These are phyloP conservation scores for Pseudocercospora cruenta DNA, from an alignment of 2,329 filamentous ascomycete genomes.

Conservation along the genomic window DNA sequence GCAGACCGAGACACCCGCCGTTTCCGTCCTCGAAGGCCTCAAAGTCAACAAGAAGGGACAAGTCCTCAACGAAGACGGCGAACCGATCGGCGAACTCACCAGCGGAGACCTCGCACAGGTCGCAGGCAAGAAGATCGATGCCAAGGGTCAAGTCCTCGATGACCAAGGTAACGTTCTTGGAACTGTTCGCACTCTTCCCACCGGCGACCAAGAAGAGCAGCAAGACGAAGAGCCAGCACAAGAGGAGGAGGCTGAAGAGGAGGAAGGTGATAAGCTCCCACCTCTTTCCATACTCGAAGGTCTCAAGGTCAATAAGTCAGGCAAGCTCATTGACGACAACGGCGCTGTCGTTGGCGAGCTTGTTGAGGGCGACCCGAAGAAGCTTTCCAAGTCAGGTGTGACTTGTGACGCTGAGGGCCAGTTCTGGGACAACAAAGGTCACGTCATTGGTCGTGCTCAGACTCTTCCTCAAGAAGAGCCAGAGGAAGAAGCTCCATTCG, in stretches of 20 bases:
- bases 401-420: conserved; percentile 52
- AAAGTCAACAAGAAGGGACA: conserved; percentile 64
- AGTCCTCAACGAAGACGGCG: conserved; percentile 57
- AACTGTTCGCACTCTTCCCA: conserved; percentile 56
- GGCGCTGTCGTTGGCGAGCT: conserved; percentile 55
- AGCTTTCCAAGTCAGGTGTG: conserved; percentile 54
- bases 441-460: conserved; percentile 55
- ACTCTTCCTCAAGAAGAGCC: conserved; percentile 51
- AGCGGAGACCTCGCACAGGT: conserved; percentile 65
- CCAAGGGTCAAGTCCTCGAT: conserved; percentile 66
- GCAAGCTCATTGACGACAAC: conserved; percentile 53
- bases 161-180: conserved; percentile 64
- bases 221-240: conserved; percentile 36
- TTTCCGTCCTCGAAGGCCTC: conserved; percentile 55
- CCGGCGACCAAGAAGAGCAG: conserved; percentile 37
- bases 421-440: conserved; percentile 59
- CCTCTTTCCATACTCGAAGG: conserved; percentile 56
- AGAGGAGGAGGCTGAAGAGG: conserved; percentile 32
- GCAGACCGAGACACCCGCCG: conserved; percentile 38
- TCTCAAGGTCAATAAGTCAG: conserved; percentile 54
- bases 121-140: conserved; percentile 66
- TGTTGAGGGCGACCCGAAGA: conserved; percentile 56
- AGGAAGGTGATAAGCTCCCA: conserved; percentile 44
- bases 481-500: conserved; percentile 55
- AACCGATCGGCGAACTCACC: conserved; percentile 56